Base-by-base conservation (phyloP, 768 basidiomycete species). In the Psilocybe azurescens region DNA sequence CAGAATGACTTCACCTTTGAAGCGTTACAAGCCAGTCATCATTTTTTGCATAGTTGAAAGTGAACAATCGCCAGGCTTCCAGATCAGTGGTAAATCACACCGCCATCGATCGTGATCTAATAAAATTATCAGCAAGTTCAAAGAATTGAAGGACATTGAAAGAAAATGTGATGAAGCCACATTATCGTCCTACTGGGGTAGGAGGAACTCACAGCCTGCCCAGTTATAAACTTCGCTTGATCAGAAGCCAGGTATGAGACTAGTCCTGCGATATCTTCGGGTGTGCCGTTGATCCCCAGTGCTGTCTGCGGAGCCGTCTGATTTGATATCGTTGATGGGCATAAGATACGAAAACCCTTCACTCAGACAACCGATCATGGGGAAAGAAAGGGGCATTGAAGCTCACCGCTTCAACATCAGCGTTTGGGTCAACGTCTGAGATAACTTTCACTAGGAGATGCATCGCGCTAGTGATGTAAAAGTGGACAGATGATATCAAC, bases 261-360 rank as follows among this genome's bases (percentile, higher is more conserved):
- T 5, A 63, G 59, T 0, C 73, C 64, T 47, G 50, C 61, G 16
- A 66, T 44, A 33, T 63, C 65, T 30, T 60, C 55, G 2, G 65
- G 61, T 24, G 53, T 56, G 5, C 60, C 64, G 16, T 49, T 24
- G 32, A 14, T 28, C 11, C 58, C 60, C 5, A 61, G 53, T 4
- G 53, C 59, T 3, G 38, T 44, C 7, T 7, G n/a, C 4, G 28
- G 10, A 28, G n/a, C 28, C 3, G 48, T 24, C 18, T 50, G 18
- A 20, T 20, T 20, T 20, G 20, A 20, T 2, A 20, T 20, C 20
- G 20, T 20, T 20, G 20, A 20, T 20, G 1, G 20, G 2, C 20
- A 20, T 20, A 20, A 20, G 20, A 20, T 36, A 36, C 1, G 20
- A 20, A 20, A 20, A 20, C 20, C 1, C 20, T 20, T 20, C 20